These are phyloP conservation scores for Ceratobasidium theobromae DNA, from an alignment of 1,284 basidiomycete genomes.

Conservation along the genomic window DNA sequence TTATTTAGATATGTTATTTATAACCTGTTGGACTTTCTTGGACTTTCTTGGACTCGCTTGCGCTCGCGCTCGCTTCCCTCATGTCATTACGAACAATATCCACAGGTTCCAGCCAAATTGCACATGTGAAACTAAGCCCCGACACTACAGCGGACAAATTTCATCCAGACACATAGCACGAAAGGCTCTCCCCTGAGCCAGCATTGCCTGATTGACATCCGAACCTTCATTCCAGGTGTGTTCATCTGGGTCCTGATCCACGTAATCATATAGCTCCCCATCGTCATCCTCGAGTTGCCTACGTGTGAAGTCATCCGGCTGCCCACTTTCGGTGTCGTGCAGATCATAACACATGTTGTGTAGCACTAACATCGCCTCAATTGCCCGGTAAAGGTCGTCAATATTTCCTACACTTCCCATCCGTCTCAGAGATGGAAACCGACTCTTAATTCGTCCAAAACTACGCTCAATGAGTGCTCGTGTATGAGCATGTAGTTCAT, in stretches of 20 bases:
- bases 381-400: not conserved
- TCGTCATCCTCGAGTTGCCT: not conserved
- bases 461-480: not conserved
- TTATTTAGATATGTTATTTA: no score
- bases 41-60: no score
- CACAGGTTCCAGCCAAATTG: no score
- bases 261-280: not conserved
- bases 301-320: not conserved
- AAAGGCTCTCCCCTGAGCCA: not conserved
- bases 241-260: not conserved
- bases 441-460: not conserved
- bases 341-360: conserved; percentile 17
- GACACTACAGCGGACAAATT: conserved; percentile 1
- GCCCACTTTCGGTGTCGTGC: not conserved
- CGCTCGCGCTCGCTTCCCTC: no score
- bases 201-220: not conserved
- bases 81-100: no score
- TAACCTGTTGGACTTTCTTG: no score
- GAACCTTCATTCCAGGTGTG: not conserved
- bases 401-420: not conserved
- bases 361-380: conserved; percentile 5
- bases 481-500: not conserved
- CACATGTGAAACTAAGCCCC: no score
- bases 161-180: not conserved
- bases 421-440: not conserved